Evolutionary conservation across 2,329 filamentous ascomycete species (phyloP).

Genomic region (Aspergillus versicolor): DNA sequence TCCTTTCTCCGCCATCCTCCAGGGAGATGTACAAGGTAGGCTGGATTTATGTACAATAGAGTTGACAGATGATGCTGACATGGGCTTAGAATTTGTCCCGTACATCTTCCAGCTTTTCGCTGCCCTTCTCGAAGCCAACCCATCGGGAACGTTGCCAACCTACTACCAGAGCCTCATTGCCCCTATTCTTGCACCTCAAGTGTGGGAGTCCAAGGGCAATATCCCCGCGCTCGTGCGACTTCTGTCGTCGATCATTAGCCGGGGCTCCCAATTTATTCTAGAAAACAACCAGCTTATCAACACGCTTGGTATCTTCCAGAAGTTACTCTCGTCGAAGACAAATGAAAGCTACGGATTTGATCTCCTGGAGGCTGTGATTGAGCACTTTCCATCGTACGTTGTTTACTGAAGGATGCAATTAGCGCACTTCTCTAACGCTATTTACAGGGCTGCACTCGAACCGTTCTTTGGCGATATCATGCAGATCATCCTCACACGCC

Average conservation of each 20-base stretch:
- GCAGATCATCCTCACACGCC: slow-evolving; percentile 72
- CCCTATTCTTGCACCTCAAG: slow-evolving; percentile 73
- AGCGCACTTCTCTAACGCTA: slow-evolving; percentile 4
- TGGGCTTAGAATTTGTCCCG: slow-evolving; percentile 75
- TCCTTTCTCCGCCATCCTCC: slow-evolving; percentile 77
- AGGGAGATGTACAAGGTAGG: slow-evolving; percentile 76
- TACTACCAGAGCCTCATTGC: slow-evolving; percentile 78
- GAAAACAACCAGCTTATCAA: slow-evolving; percentile 79
- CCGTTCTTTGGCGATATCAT: slow-evolving; percentile 78
- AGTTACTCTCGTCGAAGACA: slow-evolving; percentile 75
- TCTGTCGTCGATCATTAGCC: slow-evolving; percentile 78
- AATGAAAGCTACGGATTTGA: slow-evolving; percentile 88
- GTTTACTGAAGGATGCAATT: neutral
- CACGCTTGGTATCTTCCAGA: slow-evolving; percentile 94
- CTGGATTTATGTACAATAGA: neutral
- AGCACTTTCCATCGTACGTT: slow-evolving; percentile 69
- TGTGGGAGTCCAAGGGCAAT: slow-evolving; percentile 93
- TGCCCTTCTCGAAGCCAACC: slow-evolving; percentile 83
- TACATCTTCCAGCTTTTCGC: slow-evolving; percentile 97
- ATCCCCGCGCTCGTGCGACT: slow-evolving; percentile 87
- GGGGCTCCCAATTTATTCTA: slow-evolving; percentile 70
- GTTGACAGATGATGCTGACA: slow-evolving; percentile 28
- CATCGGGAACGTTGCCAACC: slow-evolving; percentile 71
- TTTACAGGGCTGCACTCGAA: slow-evolving; percentile 61
- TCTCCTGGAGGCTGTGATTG: slow-evolving; percentile 76